These are phyloP conservation scores for Russula foetens DNA, from an alignment of 768 basidiomycete genomes.

Conservation along the genomic window DNA sequence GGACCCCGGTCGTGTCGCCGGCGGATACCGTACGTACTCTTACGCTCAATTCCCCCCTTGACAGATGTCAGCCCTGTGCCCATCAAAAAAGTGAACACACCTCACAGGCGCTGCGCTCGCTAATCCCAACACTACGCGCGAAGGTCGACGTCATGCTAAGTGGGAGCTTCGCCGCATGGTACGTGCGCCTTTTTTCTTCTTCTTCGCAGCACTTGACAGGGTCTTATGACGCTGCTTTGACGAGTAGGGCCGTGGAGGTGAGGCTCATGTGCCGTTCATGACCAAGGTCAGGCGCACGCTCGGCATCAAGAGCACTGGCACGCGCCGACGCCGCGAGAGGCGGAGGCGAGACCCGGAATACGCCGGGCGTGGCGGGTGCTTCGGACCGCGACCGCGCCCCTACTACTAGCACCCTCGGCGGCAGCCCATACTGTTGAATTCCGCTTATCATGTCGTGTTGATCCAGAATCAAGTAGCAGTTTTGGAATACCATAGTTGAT, in stretches of 20 bases:
- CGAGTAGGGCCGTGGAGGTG: slow-evolving; percentile 34
- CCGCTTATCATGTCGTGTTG: background rate
- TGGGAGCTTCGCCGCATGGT: slow-evolving; percentile 40
- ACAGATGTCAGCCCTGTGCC: background rate
- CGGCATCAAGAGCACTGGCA: slow-evolving; percentile 43
- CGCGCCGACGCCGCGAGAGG: slow-evolving; percentile 24
- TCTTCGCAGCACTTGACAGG: background rate
- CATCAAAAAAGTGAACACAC: background rate
- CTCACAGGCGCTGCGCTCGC: slow-evolving; percentile 37
- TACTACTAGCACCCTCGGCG: too few relatives aligned
- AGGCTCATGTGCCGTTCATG: slow-evolving; percentile 42
- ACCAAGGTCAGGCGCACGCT: slow-evolving; percentile 43
- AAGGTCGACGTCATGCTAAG: slow-evolving; percentile 40
- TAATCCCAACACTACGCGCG: slow-evolving; percentile 42
- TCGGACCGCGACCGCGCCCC: background rate
- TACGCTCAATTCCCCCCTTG: too few relatives aligned
- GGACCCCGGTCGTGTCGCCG: slow-evolving; percentile 40
- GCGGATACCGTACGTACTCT: slow-evolving; percentile 37
- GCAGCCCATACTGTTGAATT: too few relatives aligned
- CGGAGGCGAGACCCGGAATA: too few relatives aligned
- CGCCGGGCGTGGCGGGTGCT: too few relatives aligned
- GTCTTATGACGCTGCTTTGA: background rate
- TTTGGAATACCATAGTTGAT: background rate
- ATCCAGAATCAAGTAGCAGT: background rate
- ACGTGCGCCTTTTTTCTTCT: slow-evolving; percentile 12